Evolutionary conservation across 2,329 filamentous ascomycete genomes (phyloP), one percentile per base, ranked within the genome.

Genomic region (Ophiostoma sp.): DNA sequence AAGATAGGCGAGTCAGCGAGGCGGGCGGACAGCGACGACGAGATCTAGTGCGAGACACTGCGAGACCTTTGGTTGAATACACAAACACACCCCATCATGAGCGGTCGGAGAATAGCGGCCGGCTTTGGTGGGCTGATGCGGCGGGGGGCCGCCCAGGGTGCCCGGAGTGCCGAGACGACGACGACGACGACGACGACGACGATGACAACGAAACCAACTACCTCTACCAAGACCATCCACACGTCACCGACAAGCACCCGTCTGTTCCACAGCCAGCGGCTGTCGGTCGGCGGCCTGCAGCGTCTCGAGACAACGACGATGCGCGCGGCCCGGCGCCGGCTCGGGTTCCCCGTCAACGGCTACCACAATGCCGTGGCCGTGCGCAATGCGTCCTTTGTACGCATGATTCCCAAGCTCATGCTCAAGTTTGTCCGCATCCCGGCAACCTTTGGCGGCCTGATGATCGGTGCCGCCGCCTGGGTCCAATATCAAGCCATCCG

Each of bases 401-500:
- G 88, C 67, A 83, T 89, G 72, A 82, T 99, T 41, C 96, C 96
- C 1, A 94, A 92, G 78, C 84, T 99, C 68, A 89, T 95, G n/a
- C 81, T 95, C 77, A 99, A 97, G 82, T 90, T 99, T 75, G 86
- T 89, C 48, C 88, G 93, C 70, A 84, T 97, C 69, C 95, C 95
- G 27, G 95, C 95, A 71, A 90, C 97, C 82, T 94, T 97, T 76
- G 95, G 94, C 60, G 93, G 93, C 60, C 86, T 94, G 66, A 92
- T 93, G 76, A 87, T 99, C 74, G 94, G 92, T 17, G 92, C 91
- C 2, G 82, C 96, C 71, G 93, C 93, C 35, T 99, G 97, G 85
- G 82, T 99, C 67, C 95, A 99, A 78, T 98, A 99, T 78, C 95
- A 99, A 80, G 94, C 95, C 73, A 89, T 90, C 70, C 91, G 91